Evolutionary conservation across 371 early-diverging fungal species (phyloP).

Genomic region (Modicella reniformis): DNA sequence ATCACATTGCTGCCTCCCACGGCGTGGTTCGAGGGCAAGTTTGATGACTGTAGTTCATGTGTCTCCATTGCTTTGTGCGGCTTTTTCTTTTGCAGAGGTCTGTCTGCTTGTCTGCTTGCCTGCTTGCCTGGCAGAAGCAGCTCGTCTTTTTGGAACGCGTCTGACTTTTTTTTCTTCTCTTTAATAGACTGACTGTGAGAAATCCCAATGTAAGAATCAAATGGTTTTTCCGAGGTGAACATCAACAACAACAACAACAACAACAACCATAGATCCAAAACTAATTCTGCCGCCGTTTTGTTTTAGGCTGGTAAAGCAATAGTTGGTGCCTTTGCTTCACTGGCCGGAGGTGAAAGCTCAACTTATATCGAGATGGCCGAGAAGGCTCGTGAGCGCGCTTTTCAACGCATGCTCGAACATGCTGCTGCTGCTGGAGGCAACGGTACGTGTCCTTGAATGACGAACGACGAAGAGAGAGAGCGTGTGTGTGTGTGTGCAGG

Average conservation of each 20-base stretch:
- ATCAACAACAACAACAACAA: not conserved
- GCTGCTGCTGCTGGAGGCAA: conserved; percentile 47
- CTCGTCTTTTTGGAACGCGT: not conserved
- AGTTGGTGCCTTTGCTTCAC: conserved; percentile 37
- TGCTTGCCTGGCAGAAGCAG: too few species aligned
- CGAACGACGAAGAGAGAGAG: too few species aligned
- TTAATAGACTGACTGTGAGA: conserved; percentile 39
- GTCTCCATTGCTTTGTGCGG: too few species aligned
- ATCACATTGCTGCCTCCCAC: conserved; percentile 39
- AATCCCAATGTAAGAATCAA: conserved; percentile 42
- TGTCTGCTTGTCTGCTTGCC: too few species aligned
- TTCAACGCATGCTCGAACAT: conserved; percentile 44
- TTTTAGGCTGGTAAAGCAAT: conserved; percentile 40
- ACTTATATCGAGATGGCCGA: conserved; percentile 53
- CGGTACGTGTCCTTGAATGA: conserved; percentile 14
- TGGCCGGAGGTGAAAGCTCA: conserved; percentile 47
- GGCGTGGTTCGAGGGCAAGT: conserved; percentile 51
- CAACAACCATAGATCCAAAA: too few species aligned
- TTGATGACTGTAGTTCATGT: not conserved
- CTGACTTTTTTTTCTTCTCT: not conserved
- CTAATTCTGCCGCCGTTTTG: not conserved
- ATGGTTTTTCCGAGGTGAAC: not conserved
- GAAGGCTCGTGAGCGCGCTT: conserved; percentile 49
- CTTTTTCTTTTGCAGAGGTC: too few species aligned
- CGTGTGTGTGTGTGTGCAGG: too few species aligned